Evolutionary conservation across 2,329 filamentous ascomycete genomes (phyloP), one percentile per base, ranked within the genome.

Genomic region (Diaporthe batatas): DNA sequence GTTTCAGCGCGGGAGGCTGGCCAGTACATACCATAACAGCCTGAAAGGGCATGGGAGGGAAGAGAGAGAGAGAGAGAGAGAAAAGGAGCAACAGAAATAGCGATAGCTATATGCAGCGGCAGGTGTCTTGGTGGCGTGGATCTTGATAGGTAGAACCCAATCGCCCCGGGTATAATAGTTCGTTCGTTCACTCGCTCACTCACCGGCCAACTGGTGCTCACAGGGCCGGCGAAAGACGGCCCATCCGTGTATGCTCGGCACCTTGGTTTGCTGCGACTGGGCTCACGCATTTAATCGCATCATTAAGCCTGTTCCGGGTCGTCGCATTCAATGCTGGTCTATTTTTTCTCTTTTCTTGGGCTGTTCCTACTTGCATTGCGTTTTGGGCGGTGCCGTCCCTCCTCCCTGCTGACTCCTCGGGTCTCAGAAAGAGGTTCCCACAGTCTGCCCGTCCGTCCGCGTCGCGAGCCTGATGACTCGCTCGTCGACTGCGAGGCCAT

Each of bases 321-420:
- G 55, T 58, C 68, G 39, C 42, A 70, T 72, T 62, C 71, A 68
- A 65, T 25, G 32, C 21, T 68, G 69, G 29, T 53, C 44, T 64
- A 72, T 68, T 55, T 67, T 69, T 65, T 59, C 51, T 65, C 32
- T 65, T 59, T 51, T 51, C 65, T 72, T 44, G 44, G 21, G 51
- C 57, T 55, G 39, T 55, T 55, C 65, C 68, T 70, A 70, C 44
- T 70, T 62, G 68, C 68, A 62, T 70, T 70, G 68, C 58, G 57
- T 62, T 70, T 42, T 39, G 42, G 68, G 68, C 68, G 68, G 47
- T 44, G 44, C 55, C 57, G 47, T 62, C 5, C 62, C 62, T 53
- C 44, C 62, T 39, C 47, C 47, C 62, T 67, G 55, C 32, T 49
- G 55, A 23, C 51, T 34, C 58, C 47, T 44, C 29, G 44, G 55